Percentiles rank a stretch among this genome's conserved stretches.
Evolutionary conservation across 2,329 filamentous ascomycete species (phyloP).

Genomic region (Beauveria sp.): DNA sequence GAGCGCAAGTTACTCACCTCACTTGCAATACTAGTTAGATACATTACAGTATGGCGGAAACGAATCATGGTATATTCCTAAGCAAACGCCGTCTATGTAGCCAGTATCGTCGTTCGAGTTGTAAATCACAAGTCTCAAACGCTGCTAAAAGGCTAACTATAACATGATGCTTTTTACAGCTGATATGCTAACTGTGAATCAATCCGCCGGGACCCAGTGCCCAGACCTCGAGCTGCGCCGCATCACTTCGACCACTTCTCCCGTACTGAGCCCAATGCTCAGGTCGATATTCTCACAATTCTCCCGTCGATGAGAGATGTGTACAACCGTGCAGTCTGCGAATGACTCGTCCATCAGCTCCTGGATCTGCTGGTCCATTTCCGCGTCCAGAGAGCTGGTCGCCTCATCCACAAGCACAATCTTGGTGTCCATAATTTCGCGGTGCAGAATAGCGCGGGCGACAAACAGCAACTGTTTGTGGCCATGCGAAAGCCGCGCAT

Average conservation of each 20-base stretch:
- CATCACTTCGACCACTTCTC: neutral
- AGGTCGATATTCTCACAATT: conserved; percentile 4
- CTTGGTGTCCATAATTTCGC: conserved; percentile 11
- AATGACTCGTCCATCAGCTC: conserved; percentile 14
- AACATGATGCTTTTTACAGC: neutral
- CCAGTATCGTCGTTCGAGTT: neutral
- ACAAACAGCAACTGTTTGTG: conserved; percentile 17
- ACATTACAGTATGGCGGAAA: too few species aligned
- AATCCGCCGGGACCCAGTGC: neutral
- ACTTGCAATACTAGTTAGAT: too few species aligned
- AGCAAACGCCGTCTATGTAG: neutral
- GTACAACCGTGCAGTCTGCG: conserved; percentile 13
- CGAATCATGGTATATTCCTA: neutral
- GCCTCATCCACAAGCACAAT: conserved; percentile 18
- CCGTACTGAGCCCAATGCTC: neutral
- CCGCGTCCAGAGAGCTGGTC: conserved; percentile 15
- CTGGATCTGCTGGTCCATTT: conserved; percentile 13
- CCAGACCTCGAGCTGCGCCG: neutral
- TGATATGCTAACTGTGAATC: neutral
- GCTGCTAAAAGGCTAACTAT: too few species aligned
- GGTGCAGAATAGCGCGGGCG: conserved; percentile 15
- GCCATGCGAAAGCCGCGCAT: conserved; percentile 12
- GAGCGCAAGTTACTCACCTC: too few species aligned
- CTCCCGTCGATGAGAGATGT: conserved; percentile 14
- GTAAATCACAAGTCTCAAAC: neutral